Evolutionary conservation across 805 yeast species (phyloP), one percentile per base, ranked within the genome.

Genomic region (Soucietia sequanensis): DNA sequence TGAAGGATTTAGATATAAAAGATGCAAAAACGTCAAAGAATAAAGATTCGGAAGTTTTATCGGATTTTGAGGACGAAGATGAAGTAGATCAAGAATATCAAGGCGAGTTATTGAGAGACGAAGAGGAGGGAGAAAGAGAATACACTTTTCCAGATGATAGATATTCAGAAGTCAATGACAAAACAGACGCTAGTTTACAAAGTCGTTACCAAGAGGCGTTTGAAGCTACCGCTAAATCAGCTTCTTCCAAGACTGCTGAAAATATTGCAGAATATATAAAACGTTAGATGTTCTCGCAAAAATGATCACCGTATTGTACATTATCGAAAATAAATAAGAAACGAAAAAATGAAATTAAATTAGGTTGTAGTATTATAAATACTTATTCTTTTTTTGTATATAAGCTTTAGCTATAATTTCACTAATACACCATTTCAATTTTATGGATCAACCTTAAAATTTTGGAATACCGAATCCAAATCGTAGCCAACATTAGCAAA

Each of bases 1-100:
- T 93, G 87, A 81, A 81, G 42, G 99, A 93, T 58, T 68, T 93
- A 51, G 95, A 95, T 11, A 63, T 89, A 28, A 65, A 71, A 29
- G 76, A 65, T 24, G 38, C 35, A 4, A 37, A 47, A 27, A 44
- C 55, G 28, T 46, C 44, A 4, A 47, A 48, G 14, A 41, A 43
- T 4, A 58, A 56, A 6, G 70, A 66, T 36, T 68, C 73, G 1
- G 74, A 74, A 31, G 80, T 76, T 9, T 57, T 76, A 23, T 72
- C 78, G 1, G 81, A 76, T 47, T 60, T 60, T 31, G 75, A 68
- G 11, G 71, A 67, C 21, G 77, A 79, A 38, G 72, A 72, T 14
- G 84, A 75, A 33, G 84, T 75, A 33, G 76, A 76, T 26, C 80
- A 73, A 11, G 67, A 70, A 12, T 42, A 39, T 17, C 52, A 64